These are phyloP conservation scores for Cyberlindnera euphorbiiphila DNA, from an alignment of 805 yeast genomes.

Conservation along the genomic window DNA sequence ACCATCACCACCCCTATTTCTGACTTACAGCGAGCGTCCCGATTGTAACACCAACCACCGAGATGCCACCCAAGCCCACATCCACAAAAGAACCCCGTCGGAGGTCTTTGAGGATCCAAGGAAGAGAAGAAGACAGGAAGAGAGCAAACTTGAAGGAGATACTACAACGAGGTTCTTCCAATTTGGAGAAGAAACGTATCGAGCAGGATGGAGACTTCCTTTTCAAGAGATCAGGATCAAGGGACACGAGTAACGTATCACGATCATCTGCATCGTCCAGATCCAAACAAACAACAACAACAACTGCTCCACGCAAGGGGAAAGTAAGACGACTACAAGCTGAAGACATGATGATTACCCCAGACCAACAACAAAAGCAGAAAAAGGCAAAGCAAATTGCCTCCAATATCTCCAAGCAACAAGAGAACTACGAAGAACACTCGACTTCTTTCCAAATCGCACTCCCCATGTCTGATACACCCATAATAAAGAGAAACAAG, in stretches of 20 bases:
- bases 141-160: conserved; percentile 25
- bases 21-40: too few relatives aligned
- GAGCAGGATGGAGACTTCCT: conserved; percentile 24
- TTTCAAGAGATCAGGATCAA: conserved; percentile 19
- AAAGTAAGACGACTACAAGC: conserved; percentile 13
- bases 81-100: conserved; percentile 12
- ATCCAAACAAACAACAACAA: background rate
- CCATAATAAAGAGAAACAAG: conserved; percentile 35
- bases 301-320: conserved; percentile 7
- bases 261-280: background rate
- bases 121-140: conserved; percentile 15
- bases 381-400: conserved; percentile 4
- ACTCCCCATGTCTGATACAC: conserved; percentile 36
- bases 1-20: too few relatives aligned
- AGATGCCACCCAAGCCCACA: conserved; percentile 12
- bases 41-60: background rate
- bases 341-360: conserved; percentile 24
- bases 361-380: conserved; percentile 17
- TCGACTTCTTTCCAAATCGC: conserved; percentile 27
- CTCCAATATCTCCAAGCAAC: conserved; percentile 1
- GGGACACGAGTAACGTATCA: conserved; percentile 1
- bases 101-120: conserved; percentile 14
- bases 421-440: conserved; percentile 21
- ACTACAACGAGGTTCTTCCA: conserved; percentile 20
- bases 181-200: conserved; percentile 8